Evolutionary conservation across 2,329 filamentous ascomycete species (phyloP).

Genomic region (Periconia digitata): DNA sequence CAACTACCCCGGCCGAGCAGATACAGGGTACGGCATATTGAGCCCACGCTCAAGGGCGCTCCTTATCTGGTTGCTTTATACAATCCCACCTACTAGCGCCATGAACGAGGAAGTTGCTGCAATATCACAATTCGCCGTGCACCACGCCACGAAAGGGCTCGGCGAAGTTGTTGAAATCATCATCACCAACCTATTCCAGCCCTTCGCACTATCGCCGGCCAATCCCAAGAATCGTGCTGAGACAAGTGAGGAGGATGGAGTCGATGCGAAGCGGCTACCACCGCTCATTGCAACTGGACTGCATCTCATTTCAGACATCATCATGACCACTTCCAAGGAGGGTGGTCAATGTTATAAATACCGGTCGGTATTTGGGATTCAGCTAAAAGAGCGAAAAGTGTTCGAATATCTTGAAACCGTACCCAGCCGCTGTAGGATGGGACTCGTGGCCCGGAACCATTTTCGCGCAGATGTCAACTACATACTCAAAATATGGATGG

Average conservation of each 20-base stretch:
- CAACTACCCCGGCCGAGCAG: slow-evolving; percentile 28
- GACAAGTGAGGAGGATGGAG: slow-evolving; percentile 22
- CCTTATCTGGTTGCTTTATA: slow-evolving; percentile 78
- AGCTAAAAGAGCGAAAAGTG: slow-evolving; percentile 66
- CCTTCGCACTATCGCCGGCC: slow-evolving; percentile 71
- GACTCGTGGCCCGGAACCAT: slow-evolving; percentile 71
- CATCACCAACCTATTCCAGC: slow-evolving; percentile 76
- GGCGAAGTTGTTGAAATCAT: slow-evolving; percentile 92
- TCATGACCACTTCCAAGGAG: slow-evolving; percentile 59
- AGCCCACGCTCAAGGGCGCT: slow-evolving; percentile 56
- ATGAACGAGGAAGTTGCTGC: slow-evolving; percentile 83
- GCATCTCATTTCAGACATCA: slow-evolving; percentile 78
- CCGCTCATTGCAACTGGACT: slow-evolving; percentile 58
- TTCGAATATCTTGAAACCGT: slow-evolving; percentile 77
- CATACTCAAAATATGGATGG: slow-evolving; percentile 38
- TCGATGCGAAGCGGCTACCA: slow-evolving; percentile 18
- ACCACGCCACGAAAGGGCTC: slow-evolving; percentile 79
- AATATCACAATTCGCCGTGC: slow-evolving; percentile 84
- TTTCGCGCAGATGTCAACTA: slow-evolving; percentile 37
- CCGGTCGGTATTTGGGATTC: slow-evolving; percentile 74
- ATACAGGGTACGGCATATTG: slow-evolving; percentile 33
- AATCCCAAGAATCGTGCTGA: slow-evolving; percentile 56
- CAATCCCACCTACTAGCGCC: slow-evolving; percentile 73
- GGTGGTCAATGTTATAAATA: slow-evolving; percentile 68
- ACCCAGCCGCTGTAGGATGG: slow-evolving; percentile 74